Base-by-base conservation (phyloP, 495 filamentous ascomycete genomes). In the Collariella sp. region DNA sequence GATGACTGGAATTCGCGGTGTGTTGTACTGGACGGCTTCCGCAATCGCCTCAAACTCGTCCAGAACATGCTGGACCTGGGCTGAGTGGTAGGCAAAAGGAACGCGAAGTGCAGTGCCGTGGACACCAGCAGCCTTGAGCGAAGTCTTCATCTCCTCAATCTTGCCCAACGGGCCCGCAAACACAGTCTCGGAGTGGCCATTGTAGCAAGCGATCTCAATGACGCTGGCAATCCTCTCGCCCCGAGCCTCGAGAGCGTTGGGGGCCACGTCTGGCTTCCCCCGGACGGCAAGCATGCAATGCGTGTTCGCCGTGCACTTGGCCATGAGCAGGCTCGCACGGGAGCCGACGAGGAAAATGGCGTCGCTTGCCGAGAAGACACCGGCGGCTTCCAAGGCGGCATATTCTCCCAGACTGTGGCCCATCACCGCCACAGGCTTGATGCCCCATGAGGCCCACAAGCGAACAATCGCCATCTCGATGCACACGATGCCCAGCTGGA, bases 321-420 rank as follows among this genome's bases (percentile, higher is more conserved):
- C 73, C 15, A 83, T 79, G 4, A 95, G 76, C n/a, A 95, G 74
- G 58, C 82, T 76, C 29, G 90, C 90, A 44, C 90, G 82, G 35
- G 79, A 76, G 20, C 89, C 90, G 46, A 89, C 85, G 7, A 95
- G 76, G 60, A 85, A 88, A 60, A 96, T 82, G 23, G 85, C 83
- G 62, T 95, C 89, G 57, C 79, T 82, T 29, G 81, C 84, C 9
- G 84, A 86, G 10, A 96, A 69, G 13, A 95, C 83, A 47, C 88
- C 90, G 16, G 89, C 82, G 33, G 84, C 82, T 61, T 91, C 78
- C 2, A 95, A 73, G 15, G 91, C 90, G 43, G 90, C 88, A 70
- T 91, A 95, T 66, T 96, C 90, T 53, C 90, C 90, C 12, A 81
- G 59, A 65, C 88, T 94, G 72, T 96, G 91, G 20, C 91, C 91